Percentiles rank a stretch among this genome's conserved stretches.
These are phyloP conservation scores for Plectosphaerella sp. DNA, from an alignment of 2,329 filamentous ascomycete genomes.

Conservation along the genomic window DNA sequence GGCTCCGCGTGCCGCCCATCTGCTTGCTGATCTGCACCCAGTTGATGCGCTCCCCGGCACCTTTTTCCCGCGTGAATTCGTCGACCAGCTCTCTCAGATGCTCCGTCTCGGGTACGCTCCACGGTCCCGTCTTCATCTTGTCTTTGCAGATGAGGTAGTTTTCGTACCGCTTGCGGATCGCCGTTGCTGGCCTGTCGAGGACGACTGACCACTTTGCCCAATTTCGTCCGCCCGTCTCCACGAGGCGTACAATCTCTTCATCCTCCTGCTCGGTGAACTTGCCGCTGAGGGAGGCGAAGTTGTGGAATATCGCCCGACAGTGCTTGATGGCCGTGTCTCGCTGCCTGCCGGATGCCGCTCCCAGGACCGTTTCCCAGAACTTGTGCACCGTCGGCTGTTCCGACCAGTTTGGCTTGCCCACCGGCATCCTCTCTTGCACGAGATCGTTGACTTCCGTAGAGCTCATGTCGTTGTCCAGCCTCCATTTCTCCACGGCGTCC, in stretches of 20 bases:
- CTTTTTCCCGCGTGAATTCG: constrained; percentile 30
- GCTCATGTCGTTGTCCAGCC: constrained; percentile 20
- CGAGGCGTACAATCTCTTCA: constrained; percentile 41
- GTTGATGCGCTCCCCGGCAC: constrained; percentile 52
- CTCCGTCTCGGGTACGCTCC: constrained; percentile 57
- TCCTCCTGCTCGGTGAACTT: constrained; percentile 58
- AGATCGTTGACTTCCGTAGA: constrained; percentile 43
- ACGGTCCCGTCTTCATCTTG: constrained; percentile 46
- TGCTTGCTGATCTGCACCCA: constrained; percentile 61
- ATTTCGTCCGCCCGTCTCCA: constrained; percentile 43
- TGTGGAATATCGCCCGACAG: constrained; percentile 61
- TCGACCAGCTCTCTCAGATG: constrained; percentile 39
- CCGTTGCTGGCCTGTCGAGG: constrained; percentile 60
- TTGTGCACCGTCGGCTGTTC: constrained; percentile 20
- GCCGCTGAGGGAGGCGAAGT: constrained; percentile 53
- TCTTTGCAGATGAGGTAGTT: constrained; percentile 61
- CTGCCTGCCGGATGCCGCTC: constrained; percentile 43
- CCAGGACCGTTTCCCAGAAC: constrained; percentile 45
- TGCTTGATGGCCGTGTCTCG: constrained; percentile 50
- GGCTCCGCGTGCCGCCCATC: constrained; percentile 58
- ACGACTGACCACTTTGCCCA: constrained; percentile 60
- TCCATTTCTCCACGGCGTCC: constrained; percentile 33
- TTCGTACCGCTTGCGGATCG: constrained; percentile 66
- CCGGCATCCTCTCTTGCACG: constrained; percentile 27
- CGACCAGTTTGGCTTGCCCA: constrained; percentile 16